Evolutionary conservation across 805 yeast species (phyloP), one percentile per base, ranked within the genome.

Genomic region (Barnettozyma wickerhamii): DNA sequence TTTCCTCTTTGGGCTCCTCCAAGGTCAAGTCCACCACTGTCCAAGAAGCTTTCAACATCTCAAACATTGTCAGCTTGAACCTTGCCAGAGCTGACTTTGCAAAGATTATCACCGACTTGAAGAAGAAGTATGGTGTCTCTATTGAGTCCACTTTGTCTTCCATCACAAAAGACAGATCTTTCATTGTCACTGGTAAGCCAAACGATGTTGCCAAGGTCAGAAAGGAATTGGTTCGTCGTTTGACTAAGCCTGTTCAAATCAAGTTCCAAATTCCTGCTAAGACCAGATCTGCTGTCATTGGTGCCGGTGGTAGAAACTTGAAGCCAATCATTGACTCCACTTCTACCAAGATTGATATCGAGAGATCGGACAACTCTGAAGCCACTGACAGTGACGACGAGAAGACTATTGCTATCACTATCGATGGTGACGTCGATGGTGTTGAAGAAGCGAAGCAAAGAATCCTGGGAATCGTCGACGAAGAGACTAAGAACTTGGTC

Each of bases 391-490:
- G 77, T 38, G 77, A 75, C 53, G 81, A 81, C 28, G 76, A 69
- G 7, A 15, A 28, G 18, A 59, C 75, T n/a, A 71, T 84, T 24
- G 67, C 69, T 26, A 81, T 90, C 40, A 65, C 78, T 20, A 68
- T 90, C 41, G 83, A 77, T 45, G 98, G 97, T 65, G 95, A 89
- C 57, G 73, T 76, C 45, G 95, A 85, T 58, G 89, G 96, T 41
- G 84, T 85, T 51, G 74, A 72, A 48, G 71, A 72, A 37, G 96
- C 97, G 23, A 82, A 82, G 56, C 60, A 66, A 27, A 77, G 72
- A 57, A 88, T 91, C 49, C 51, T 77, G 55, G 77, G 75, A 17
- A 84, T 89, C 53, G 95, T 89, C 37, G 73, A 76, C 55, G 85
- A 84, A 55, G 81, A 84, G 53, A 82, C 88, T 40, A 82, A 80